A percentile compares a stretch with the other conserved stretches of the same genome.
Conservation (phyloP, 345 rosid species). For the Brassica rapa region DNA sequence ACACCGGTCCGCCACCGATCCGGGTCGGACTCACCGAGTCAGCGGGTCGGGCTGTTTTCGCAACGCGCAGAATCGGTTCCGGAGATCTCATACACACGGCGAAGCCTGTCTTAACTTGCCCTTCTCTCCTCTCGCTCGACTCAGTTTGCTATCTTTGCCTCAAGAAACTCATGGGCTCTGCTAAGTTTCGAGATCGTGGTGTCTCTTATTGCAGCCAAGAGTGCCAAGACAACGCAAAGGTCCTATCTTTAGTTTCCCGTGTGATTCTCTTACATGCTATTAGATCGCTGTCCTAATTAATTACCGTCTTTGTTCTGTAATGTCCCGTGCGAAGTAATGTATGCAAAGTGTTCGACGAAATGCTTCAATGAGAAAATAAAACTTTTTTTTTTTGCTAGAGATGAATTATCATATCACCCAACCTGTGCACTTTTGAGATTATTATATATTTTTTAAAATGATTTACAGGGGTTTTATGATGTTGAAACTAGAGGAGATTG, state of each 20-base stretch:
- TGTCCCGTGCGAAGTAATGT: neutral
- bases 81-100: slow-evolving; percentile 92
- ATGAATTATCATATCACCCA: neutral
- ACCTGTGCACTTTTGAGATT: neutral
- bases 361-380: slow-evolving; percentile 28
- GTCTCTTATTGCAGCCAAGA: slow-evolving; percentile 57
- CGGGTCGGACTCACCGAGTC: slow-evolving; percentile 66
- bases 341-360: slow-evolving; percentile 47
- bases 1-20: slow-evolving; percentile 63
- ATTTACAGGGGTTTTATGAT: slow-evolving; percentile 57
- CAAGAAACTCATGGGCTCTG: slow-evolving; percentile 36
- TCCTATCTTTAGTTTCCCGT: slow-evolving; percentile 4
- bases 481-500: slow-evolving; percentile 76
- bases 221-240: slow-evolving; percentile 62
- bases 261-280: neutral
- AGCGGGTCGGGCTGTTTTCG: slow-evolving; percentile 87
- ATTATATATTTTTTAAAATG: neutral
- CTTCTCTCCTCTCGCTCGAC: slow-evolving; percentile 48
- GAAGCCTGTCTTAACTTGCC: slow-evolving; percentile 58
- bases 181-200: slow-evolving; percentile 39
- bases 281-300: neutral
- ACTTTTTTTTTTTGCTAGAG: neutral
- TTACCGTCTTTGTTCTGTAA: neutral
- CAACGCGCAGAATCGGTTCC: slow-evolving; percentile 61
- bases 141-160: slow-evolving; percentile 77